These are phyloP conservation scores for Clavariopsis aquatica DNA, from an alignment of 495 filamentous ascomycete genomes.

Conservation along the genomic window DNA sequence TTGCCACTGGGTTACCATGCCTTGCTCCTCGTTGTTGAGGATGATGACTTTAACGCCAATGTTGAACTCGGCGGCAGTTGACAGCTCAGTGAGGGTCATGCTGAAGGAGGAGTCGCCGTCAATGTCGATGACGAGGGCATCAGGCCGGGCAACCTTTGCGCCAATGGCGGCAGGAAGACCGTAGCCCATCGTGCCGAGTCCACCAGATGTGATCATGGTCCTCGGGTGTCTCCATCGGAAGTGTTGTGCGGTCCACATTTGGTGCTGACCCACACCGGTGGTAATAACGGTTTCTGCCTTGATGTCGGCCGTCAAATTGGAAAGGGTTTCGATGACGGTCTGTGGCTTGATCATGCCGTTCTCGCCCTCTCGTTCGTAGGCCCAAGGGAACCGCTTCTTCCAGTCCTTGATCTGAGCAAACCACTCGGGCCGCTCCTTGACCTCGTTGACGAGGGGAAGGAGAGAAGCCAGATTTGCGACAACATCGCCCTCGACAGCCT, in stretches of 20 bases:
- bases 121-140: constrained; percentile 86
- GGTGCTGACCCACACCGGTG: constrained; percentile 92
- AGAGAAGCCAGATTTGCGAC: constrained; percentile 69
- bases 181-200: constrained; percentile 93
- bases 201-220: constrained; percentile 87
- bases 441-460: constrained; percentile 65
- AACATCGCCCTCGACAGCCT: constrained; percentile 76
- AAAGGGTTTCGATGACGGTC: constrained; percentile 78
- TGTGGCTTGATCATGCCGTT: constrained; percentile 85
- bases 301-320: constrained; percentile 66
- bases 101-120: constrained; percentile 96
- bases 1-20: constrained; percentile 98
- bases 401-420: constrained; percentile 83
- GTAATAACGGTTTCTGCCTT: constrained; percentile 82
- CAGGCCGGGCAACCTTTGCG: constrained; percentile 85
- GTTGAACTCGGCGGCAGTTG: constrained; percentile 87
- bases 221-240: constrained; percentile 87
- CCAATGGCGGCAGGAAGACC: constrained; percentile 92
- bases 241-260: constrained; percentile 97
- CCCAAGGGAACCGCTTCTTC: constrained; percentile 82
- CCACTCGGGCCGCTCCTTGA: constrained; percentile 74
- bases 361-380: constrained; percentile 69
- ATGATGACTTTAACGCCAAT: constrained; percentile 91
- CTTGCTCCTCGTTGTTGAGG: constrained; percentile 94
- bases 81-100: constrained; percentile 92